Base-by-base conservation (phyloP, 2,329 filamentous ascomycete species). In the Aspergillus ibericus region DNA sequence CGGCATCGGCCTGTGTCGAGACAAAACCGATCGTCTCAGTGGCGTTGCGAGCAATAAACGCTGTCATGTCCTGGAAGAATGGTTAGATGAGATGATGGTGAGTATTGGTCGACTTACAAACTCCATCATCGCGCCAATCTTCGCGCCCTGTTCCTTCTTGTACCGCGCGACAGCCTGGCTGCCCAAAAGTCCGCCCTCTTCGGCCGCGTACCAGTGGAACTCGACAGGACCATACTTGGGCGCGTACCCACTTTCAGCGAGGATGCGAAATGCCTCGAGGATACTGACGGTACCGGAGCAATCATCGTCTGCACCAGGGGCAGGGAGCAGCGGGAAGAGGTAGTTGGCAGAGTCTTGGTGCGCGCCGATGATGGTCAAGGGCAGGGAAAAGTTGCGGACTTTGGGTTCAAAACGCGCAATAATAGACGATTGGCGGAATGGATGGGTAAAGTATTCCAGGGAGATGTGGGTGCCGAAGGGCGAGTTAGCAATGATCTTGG, bases 361-460 rank as follows among this genome's bases (percentile, higher is more conserved):
- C 9, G 51, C 51, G 36, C 51, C 51, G n/a, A 53, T 32, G 16
- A 53, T 53, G 36, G 51, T 53, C 5, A 53, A 16, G 7, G 51
- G 51, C 1, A 32, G 25, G 2, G 51, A 53, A 3, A 53, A 53
- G 36, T 42, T 53, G 51, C 51, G 51, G 10, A 53, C 51, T 27
- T 53, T 53, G 25, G 51, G 51, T n/a, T 53, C 51, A 6, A 53
- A 53, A 38, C 51, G 51, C 16, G 51, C 51, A 7, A 53, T 53
- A 16, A 53, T 53, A 2, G 51, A 53, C n/a, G 51, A 53, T 36
- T 53, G 51, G 25, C 20, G 51, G 38, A 53, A 53, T 1, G 38
- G 5, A 12, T 53, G 51, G 22, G 51, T 53, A 25, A 53, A 53
- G 51, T 53, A 53, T 25, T 53, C 51, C 15, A 53, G 51, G 10